A percentile compares a stretch with the other conserved stretches of the same genome.
Conservation (phyloP, 2,329 filamentous ascomycete genomes). For the Plenodomus lindquistii region DNA sequence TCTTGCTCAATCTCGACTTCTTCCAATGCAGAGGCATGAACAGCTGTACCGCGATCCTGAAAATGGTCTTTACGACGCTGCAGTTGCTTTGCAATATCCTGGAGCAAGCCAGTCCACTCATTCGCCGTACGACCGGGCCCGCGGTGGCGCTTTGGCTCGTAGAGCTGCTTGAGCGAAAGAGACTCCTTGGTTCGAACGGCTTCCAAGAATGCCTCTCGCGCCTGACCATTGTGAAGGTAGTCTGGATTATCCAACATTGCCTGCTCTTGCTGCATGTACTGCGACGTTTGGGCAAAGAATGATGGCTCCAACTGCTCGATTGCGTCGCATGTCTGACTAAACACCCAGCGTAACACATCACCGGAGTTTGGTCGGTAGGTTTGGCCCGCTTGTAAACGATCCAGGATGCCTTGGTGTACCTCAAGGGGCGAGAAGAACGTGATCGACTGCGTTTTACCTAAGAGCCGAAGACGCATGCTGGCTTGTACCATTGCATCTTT, state of each 20-base stretch:
- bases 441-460: conserved; percentile 61
- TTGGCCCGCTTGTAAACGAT: conserved; percentile 4
- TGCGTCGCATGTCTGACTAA: conserved; percentile 64
- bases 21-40: conserved; percentile 58
- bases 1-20: conserved; percentile 61
- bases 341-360: conserved; percentile 64
- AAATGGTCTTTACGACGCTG: conserved; percentile 39
- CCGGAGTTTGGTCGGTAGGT: conserved; percentile 47
- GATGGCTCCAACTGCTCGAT: conserved; percentile 64
- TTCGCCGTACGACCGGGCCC: conserved; percentile 7
- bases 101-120: conserved; percentile 30
- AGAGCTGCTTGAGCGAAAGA: conserved; percentile 62
- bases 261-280: conserved; percentile 63
- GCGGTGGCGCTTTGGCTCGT: conserved; percentile 46
- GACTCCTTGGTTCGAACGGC: conserved; percentile 58
- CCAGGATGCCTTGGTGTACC: conserved; percentile 64
- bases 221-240: conserved; percentile 42
- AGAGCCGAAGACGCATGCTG: conserved; percentile 66
- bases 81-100: conserved; percentile 42
- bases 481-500: conserved; percentile 69
- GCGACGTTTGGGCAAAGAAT: conserved; percentile 62
- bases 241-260: conserved; percentile 50
- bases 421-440: conserved; percentile 61
- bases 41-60: conserved; percentile 51
- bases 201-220: conserved; percentile 48